Evolutionary conservation across 2,329 filamentous ascomycete genomes (phyloP).

Genomic region (Chrysoporthe austroafricana): DNA sequence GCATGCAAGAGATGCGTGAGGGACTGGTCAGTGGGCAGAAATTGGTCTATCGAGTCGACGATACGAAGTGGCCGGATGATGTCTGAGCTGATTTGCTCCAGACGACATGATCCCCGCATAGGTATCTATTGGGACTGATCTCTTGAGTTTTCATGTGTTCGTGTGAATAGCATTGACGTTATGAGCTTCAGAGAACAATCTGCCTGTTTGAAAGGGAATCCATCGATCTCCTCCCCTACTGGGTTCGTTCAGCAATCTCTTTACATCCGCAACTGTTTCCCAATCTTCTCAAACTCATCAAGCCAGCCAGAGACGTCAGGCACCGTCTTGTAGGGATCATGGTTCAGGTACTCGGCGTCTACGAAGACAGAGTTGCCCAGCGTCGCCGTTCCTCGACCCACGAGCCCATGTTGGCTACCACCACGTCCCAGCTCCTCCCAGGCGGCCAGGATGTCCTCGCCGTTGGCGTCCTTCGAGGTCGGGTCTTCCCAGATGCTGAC

Average conservation of each 20-base stretch:
- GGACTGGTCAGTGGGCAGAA: conserved; percentile 17
- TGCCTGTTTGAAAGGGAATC: neutral
- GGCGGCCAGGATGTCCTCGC: neutral
- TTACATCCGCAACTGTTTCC: conserved; percentile 27
- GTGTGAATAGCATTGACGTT: too few species aligned
- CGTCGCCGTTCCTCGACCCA: conserved; percentile 33
- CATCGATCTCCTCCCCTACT: neutral
- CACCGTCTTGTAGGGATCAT: conserved; percentile 39
- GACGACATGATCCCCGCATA: too few species aligned
- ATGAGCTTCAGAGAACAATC: too few species aligned
- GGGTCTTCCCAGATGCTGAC: conserved; percentile 38
- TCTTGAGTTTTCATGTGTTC: neutral
- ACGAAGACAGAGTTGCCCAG: conserved; percentile 37
- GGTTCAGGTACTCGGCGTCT: conserved; percentile 40
- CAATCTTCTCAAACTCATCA: conserved; percentile 38
- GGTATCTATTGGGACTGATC: neutral
- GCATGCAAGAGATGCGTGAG: conserved; percentile 17
- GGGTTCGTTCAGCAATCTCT: neutral
- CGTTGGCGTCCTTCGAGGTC: neutral
- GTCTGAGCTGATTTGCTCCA: neutral
- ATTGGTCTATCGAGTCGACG: conserved; percentile 23
- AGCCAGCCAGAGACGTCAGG: conserved; percentile 37
- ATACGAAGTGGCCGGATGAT: conserved; percentile 14
- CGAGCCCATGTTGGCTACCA: conserved; percentile 28
- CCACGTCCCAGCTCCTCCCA: conserved; percentile 27